Evolutionary conservation across 176 grass and related monocot species (phyloP).

Genomic region (Oropetium thomaeum): DNA sequence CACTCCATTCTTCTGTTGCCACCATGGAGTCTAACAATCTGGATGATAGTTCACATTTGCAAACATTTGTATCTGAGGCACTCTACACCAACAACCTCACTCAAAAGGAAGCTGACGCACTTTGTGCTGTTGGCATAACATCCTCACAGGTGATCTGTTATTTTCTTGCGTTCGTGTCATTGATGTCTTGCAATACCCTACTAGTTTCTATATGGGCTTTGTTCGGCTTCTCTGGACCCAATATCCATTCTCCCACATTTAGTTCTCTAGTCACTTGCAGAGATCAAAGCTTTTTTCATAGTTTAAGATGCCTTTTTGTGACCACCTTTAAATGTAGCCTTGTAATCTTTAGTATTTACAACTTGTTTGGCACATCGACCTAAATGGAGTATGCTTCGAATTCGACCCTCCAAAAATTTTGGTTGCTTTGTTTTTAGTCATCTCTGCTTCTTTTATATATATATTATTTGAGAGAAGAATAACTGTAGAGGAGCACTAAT

Average conservation of each 20-base stretch:
- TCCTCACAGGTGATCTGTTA: conserved; percentile 58
- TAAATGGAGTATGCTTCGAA: conserved; percentile 10
- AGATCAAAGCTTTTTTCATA: conserved; percentile 20
- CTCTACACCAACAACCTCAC: conserved; percentile 59
- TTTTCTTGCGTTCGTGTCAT: background rate
- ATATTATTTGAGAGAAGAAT: background rate
- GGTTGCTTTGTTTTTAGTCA: background rate
- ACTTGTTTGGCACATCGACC: background rate
- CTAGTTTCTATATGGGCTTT: background rate
- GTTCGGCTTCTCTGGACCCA: background rate
- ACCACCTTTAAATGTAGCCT: background rate
- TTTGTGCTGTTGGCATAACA: conserved; percentile 45
- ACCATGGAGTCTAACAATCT: conserved; percentile 41
- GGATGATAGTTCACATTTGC: conserved; percentile 43
- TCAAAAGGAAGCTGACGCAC: conserved; percentile 44
- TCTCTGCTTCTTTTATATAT: background rate
- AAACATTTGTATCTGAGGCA: conserved; percentile 55
- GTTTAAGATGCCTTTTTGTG: background rate
- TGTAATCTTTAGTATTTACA: background rate
- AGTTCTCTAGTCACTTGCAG: conserved; percentile 3
- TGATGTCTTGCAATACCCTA: background rate
- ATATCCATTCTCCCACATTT: background rate
- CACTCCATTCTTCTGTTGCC: conserved; percentile 53
- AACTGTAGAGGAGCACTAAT: conserved; percentile 8
- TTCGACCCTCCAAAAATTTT: too few relatives aligned